phyloP scores from a whole-genome alignment of 164 flowering plant species.

The Magnolia changhungtana region DNA sequence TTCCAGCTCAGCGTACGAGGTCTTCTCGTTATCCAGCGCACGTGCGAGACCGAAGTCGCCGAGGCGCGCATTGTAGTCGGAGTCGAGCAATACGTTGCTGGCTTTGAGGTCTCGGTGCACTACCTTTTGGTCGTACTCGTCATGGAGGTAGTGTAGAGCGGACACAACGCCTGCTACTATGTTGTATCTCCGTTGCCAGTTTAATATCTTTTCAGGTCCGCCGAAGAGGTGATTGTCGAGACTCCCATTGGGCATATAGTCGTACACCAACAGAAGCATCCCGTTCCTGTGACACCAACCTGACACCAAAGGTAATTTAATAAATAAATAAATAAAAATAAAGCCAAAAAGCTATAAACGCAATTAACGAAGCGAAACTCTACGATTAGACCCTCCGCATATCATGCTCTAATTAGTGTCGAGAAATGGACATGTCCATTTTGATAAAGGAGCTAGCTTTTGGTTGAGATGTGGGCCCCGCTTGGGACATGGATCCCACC shows the following conservation, averaged over 20 bases:
- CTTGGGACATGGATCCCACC: neutral
- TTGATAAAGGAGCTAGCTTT: too few species aligned
- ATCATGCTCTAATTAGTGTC: too few species aligned
- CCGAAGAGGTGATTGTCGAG: constrained; percentile 53
- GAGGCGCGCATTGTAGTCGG: constrained; percentile 24
- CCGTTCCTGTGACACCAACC: constrained; percentile 72
- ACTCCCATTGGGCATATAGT: constrained; percentile 79
- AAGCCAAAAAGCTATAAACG: too few species aligned
- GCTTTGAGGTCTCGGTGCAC: constrained; percentile 27
- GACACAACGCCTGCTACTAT: constrained; percentile 57
- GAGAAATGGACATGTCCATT: too few species aligned
- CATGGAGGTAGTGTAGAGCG: constrained; percentile 68
- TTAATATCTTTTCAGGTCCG: constrained; percentile 20
- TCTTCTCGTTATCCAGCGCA: constrained; percentile 18
- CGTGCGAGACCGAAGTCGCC: constrained; percentile 32
- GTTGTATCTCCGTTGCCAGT: constrained; percentile 48
- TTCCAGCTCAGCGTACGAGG: constrained; percentile 24
- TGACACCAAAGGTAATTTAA: constrained; percentile 8
- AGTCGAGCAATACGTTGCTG: constrained; percentile 22
- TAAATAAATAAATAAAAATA: too few species aligned
- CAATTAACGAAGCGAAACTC: too few species aligned
- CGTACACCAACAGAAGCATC: constrained; percentile 58
- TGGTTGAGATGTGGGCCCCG: too few species aligned
- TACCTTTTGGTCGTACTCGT: constrained; percentile 50
- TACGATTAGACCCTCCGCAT: too few species aligned